These are phyloP conservation scores for Aspergillus pseudonomiae DNA, from an alignment of 2,329 filamentous ascomycete genomes.

Conservation along the genomic window DNA sequence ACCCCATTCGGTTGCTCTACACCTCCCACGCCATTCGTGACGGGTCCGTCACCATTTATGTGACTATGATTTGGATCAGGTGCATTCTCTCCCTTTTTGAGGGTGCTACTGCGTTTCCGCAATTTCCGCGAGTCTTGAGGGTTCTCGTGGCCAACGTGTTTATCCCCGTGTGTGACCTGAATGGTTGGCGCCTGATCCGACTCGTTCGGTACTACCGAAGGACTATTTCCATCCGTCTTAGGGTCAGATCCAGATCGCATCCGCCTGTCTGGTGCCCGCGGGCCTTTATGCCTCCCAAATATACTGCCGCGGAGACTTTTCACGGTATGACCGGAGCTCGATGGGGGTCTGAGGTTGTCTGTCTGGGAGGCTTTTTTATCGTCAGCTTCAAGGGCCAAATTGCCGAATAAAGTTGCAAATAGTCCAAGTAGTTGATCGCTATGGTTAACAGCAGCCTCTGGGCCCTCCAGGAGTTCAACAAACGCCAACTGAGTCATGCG, in stretches of 20 bases:
- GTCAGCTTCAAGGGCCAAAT: constrained; percentile 49
- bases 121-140: constrained; percentile 38
- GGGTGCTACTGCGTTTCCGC: constrained; percentile 37
- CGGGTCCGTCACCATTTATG: constrained; percentile 23
- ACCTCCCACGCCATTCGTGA: constrained; percentile 9
- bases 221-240: constrained; percentile 12
- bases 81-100: constrained; percentile 29
- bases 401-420: constrained; percentile 79
- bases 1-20: constrained; percentile 18
- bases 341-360: constrained; percentile 60
- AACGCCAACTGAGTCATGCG: constrained; percentile 93
- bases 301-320: constrained; percentile 74
- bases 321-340: constrained; percentile 70
- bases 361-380: constrained; percentile 28
- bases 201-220: constrained; percentile 27
- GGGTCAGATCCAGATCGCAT: constrained; percentile 41
- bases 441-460: constrained; percentile 82
- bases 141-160: constrained; percentile 29
- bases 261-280: constrained; percentile 49
- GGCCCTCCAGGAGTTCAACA: constrained; percentile 79
- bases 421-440: constrained; percentile 82
- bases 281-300: constrained; percentile 65
- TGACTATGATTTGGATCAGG: constrained; percentile 26
- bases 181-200: constrained; percentile 67
- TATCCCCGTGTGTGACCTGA: constrained; percentile 71